A percentile compares a stretch with the other conserved stretches of the same genome.
phyloP scores from a whole-genome alignment of 169 alveolate species.

The Theileria orientalis region DNA sequence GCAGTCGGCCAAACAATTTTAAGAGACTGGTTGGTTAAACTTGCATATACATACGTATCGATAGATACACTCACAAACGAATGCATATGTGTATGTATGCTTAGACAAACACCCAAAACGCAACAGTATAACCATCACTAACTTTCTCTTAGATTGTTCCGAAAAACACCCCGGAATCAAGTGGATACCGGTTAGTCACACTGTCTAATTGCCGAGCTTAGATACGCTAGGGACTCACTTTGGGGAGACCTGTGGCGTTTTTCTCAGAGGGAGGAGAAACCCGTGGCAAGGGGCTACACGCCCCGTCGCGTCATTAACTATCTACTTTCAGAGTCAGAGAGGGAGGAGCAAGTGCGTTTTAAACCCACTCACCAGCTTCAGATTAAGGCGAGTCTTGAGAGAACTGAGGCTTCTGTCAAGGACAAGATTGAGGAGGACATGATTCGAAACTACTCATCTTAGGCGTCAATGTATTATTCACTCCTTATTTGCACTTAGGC shows the following conservation, averaged over 20 bases:
- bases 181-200: slow-evolving; percentile 72
- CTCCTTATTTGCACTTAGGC: not conserved
- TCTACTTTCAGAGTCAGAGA: slow-evolving; percentile 64
- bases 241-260: slow-evolving; percentile 92
- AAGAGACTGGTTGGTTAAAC: slow-evolving; percentile 63
- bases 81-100: too few species aligned
- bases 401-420: slow-evolving; percentile 19
- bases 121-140: too few species aligned
- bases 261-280: slow-evolving; percentile 78
- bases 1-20: slow-evolving; percentile 74
- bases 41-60: not conserved
- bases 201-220: too few species aligned
- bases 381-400: slow-evolving; percentile 2
- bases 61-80: too few species aligned
- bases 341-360: slow-evolving; percentile 49
- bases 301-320: slow-evolving; percentile 68
- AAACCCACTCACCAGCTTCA: not conserved
- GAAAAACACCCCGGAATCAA: slow-evolving; percentile 71
- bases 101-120: too few species aligned
- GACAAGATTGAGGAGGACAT: slow-evolving; percentile 44
- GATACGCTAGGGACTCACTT: slow-evolving; percentile 74
- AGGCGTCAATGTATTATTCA: not conserved
- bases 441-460: slow-evolving; percentile 34
- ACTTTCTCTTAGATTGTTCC: slow-evolving; percentile 46
- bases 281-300: slow-evolving; percentile 82